phyloP scores from a whole-genome alignment of 257 asterid species.

The Orobanche coerulescens region DNA sequence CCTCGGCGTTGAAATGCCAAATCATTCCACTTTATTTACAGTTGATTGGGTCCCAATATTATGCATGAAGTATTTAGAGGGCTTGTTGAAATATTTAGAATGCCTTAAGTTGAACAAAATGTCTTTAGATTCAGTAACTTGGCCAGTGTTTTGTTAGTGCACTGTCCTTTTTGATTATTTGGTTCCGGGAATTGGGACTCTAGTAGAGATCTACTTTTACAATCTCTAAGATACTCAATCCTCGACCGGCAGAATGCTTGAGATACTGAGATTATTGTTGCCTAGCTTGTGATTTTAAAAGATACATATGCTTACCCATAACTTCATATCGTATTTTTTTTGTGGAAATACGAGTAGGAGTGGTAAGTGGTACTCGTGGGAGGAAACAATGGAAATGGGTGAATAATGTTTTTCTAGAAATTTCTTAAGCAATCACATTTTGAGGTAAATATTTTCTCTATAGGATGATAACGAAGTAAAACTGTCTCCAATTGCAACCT shows the following conservation, averaged over 20 bases:
- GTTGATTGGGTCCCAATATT: background rate
- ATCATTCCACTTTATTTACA: background rate
- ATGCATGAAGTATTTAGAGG: background rate
- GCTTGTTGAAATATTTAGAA: background rate
- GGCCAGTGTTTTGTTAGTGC: background rate
- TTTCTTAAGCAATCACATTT: too few species aligned
- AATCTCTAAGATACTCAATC: background rate
- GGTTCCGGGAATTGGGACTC: background rate
- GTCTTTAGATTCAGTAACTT: background rate
- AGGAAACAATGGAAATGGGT: too few species aligned
- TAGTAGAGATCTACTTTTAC: constrained; percentile 1
- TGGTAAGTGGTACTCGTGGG: too few species aligned
- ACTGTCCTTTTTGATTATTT: background rate
- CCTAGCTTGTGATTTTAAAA: constrained; percentile 2
- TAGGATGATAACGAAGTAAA: too few species aligned
- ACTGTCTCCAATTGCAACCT: too few species aligned
- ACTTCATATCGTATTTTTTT: too few species aligned
- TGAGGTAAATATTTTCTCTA: too few species aligned
- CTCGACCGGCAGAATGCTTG: background rate
- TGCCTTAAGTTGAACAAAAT: background rate
- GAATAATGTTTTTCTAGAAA: too few species aligned
- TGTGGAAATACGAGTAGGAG: too few species aligned
- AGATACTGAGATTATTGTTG: background rate
- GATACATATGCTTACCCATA: background rate
- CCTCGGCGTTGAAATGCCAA: constrained; percentile 3